Evolutionary conservation across 2,329 filamentous ascomycete genomes (phyloP).

Genomic region (Stachybotrys echinatus): DNA sequence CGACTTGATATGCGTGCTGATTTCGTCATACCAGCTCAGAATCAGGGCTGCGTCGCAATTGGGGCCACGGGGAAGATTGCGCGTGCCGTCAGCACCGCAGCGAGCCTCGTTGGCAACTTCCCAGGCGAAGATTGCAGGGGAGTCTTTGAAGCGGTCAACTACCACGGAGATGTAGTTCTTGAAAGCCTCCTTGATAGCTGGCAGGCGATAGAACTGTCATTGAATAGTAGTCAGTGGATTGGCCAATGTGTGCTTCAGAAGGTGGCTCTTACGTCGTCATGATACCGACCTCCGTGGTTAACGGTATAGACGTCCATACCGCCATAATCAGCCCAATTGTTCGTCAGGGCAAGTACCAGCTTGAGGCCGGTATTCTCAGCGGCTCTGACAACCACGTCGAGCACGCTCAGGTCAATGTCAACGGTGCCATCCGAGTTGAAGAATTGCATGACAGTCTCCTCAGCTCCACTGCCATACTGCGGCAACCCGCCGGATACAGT

Average conservation of each 20-base stretch:
- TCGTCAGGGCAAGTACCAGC: conserved; percentile 60
- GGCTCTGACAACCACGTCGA: conserved; percentile 57
- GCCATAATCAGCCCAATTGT: conserved; percentile 66
- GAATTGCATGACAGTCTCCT: conserved; percentile 48
- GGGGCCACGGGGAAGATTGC: conserved; percentile 37
- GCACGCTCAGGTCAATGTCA: conserved; percentile 48
- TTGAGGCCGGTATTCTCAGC: conserved; percentile 56
- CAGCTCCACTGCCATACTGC: conserved; percentile 8
- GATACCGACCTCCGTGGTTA: conserved; percentile 45
- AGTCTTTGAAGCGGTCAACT: conserved; percentile 53
- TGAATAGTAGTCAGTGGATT: background rate
- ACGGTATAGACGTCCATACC: conserved; percentile 54
- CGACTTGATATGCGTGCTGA: conserved; percentile 48
- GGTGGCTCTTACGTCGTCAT: conserved; percentile 17
- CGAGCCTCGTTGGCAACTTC: conserved; percentile 60
- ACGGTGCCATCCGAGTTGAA: conserved; percentile 52
- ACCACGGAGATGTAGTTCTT: conserved; percentile 56
- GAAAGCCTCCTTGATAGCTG: conserved; percentile 45
- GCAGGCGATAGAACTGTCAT: conserved; percentile 42
- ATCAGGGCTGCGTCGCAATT: conserved; percentile 36
- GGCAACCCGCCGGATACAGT: conserved; percentile 19
- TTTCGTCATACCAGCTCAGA: conserved; percentile 45
- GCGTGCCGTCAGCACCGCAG: conserved; percentile 38
- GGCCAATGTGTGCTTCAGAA: background rate
- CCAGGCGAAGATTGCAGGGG: conserved; percentile 60